These are phyloP conservation scores for Porodaedalea pini DNA, from an alignment of 1,284 basidiomycete genomes.

Conservation along the genomic window DNA sequence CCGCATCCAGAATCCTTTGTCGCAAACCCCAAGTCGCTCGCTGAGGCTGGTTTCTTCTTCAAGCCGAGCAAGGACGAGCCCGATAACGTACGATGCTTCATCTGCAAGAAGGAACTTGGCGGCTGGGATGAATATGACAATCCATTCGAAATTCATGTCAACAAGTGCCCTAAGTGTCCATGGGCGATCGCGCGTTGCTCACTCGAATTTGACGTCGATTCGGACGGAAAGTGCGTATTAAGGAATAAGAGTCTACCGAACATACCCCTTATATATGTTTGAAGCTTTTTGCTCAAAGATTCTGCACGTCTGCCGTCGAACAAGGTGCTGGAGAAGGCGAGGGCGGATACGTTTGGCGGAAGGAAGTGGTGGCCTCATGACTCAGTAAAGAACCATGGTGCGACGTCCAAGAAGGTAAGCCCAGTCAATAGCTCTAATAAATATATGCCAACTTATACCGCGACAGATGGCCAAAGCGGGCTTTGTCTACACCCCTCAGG, in stretches of 20 bases:
- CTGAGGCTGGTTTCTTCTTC: constrained; percentile 82
- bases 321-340: constrained; percentile 62
- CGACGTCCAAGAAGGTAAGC: constrained; percentile 57
- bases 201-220: constrained; percentile 50
- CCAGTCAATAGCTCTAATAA: neutral
- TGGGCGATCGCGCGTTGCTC: constrained; percentile 79
- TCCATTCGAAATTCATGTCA: constrained; percentile 74
- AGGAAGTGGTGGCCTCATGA: constrained; percentile 73
- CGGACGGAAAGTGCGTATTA: constrained; percentile 48
- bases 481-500: constrained; percentile 70
- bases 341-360: constrained; percentile 60
- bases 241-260: neutral
- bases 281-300: constrained; percentile 53
- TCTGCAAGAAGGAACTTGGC: constrained; percentile 71
- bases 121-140: constrained; percentile 81
- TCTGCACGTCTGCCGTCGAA: constrained; percentile 60
- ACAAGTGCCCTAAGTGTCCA: constrained; percentile 60
- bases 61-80: constrained; percentile 55
- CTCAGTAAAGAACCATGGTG: constrained; percentile 55
- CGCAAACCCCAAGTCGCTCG: constrained; percentile 67
- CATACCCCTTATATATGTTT: neutral
- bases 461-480: constrained; percentile 78
- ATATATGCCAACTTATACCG: constrained; percentile 13
- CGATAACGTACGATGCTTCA: constrained; percentile 73
- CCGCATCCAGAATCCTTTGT: constrained; percentile 56